These are phyloP conservation scores for Oryza glumipatula DNA, from an alignment of 176 grass and related monocot species.

Conservation along the genomic window DNA sequence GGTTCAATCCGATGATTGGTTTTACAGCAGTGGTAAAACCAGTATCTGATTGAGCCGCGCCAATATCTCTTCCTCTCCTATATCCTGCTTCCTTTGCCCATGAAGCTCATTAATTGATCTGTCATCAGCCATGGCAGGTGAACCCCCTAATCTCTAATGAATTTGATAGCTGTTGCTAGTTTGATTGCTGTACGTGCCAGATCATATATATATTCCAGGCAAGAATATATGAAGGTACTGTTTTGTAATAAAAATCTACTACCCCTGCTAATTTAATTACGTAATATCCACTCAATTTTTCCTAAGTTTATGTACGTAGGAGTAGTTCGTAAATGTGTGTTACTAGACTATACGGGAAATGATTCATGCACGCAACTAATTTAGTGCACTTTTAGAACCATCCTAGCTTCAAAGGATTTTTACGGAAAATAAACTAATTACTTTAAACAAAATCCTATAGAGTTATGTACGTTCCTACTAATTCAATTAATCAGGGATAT, in stretches of 20 bases:
- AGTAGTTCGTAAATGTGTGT: neutral
- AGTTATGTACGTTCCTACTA: neutral
- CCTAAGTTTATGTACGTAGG: neutral
- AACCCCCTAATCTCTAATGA: neutral
- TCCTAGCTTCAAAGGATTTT: neutral
- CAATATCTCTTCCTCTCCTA: slow-evolving; percentile 85
- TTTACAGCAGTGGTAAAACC: slow-evolving; percentile 44
- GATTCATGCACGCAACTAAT: neutral
- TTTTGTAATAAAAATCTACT: neutral
- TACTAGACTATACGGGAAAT: neutral
- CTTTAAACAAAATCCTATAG: neutral
- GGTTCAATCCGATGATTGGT: slow-evolving; percentile 90
- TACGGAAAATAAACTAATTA: neutral
- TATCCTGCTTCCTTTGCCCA: neutral
- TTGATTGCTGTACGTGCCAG: neutral
- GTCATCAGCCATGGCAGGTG: neutral
- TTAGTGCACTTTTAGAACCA: neutral
- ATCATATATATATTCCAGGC: neutral
- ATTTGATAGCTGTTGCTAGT: neutral
- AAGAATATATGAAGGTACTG: neutral
- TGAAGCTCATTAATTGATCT: neutral
- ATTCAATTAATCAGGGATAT: neutral
- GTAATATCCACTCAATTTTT: neutral
- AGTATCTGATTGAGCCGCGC: slow-evolving; percentile 98
- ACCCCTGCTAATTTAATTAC: neutral